phyloP scores from a whole-genome alignment of 257 asterid genomes.

The Galeopsis tetrahit region DNA sequence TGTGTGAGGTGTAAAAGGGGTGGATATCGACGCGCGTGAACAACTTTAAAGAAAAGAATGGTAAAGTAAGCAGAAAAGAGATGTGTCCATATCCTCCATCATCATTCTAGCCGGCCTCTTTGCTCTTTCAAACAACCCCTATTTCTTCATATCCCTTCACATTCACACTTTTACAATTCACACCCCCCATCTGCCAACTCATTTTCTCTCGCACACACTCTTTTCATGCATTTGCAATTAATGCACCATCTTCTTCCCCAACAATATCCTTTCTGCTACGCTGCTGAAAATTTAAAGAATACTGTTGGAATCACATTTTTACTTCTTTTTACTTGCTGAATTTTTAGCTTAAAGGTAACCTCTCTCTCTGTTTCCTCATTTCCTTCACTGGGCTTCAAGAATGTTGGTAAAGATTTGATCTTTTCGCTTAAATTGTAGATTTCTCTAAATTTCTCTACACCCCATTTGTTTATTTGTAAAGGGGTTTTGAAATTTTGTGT shows the following conservation, averaged over 20 bases:
- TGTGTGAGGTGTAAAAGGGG: neutral
- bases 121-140: constrained; percentile 34
- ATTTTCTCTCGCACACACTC: constrained; percentile 38
- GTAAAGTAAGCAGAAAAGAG: constrained; percentile 35
- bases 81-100: constrained; percentile 46
- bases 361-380: constrained; percentile 24
- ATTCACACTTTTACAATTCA: neutral
- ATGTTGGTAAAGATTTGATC: constrained; percentile 34
- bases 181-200: constrained; percentile 38
- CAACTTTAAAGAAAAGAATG: constrained; percentile 6
- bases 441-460: constrained; percentile 20
- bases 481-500: constrained; percentile 4
- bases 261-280: constrained; percentile 45
- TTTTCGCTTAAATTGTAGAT: constrained; percentile 34
- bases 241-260: constrained; percentile 52
- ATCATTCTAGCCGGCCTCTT: constrained; percentile 47
- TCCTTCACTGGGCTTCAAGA: constrained; percentile 26
- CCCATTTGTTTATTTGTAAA: constrained; percentile 19
- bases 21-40: constrained; percentile 35
- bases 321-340: constrained; percentile 19
- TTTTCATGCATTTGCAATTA: constrained; percentile 71
- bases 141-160: neutral
- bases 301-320: constrained; percentile 29
- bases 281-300: constrained; percentile 31
- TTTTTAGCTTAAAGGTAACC: constrained; percentile 38